Evolutionary conservation across 495 filamentous ascomycete species (phyloP).

Genomic region (Friedmanniomyces endolithicus): DNA sequence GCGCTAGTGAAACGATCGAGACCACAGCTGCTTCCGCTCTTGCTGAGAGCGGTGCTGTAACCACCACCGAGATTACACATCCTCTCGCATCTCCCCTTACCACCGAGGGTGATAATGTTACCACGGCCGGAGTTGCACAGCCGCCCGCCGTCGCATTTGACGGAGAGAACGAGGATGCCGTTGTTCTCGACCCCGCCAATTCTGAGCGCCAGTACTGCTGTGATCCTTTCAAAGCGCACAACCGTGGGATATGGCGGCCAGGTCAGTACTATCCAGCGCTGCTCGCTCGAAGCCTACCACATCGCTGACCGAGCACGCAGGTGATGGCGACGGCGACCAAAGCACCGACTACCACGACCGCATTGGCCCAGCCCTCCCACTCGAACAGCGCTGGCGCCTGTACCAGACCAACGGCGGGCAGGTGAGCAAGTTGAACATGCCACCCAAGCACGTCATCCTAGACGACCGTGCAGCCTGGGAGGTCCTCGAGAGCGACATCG

Average conservation of each 20-base stretch:
- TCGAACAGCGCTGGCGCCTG: conserved; percentile 15
- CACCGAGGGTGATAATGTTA: no score
- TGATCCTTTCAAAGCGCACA: not conserved
- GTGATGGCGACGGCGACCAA: conserved; percentile 14
- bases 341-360: conserved; percentile 10
- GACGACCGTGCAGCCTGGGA: conserved; percentile 24
- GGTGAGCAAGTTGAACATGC: conserved; percentile 18
- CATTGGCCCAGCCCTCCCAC: not conserved
- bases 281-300: not conserved
- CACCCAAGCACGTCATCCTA: conserved; percentile 25
- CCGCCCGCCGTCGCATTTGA: no score
- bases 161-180: not conserved
- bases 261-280: no score
- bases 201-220: conserved; percentile 7
- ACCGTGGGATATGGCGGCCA: conserved; percentile 15
- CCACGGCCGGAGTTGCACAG: no score
- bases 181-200: conserved; percentile 3
- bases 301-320: not conserved
- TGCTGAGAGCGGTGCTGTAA: no score
- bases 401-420: conserved; percentile 15
- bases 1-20: no score
- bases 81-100: no score
- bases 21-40: no score
- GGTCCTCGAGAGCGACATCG: conserved; percentile 14
- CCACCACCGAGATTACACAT: no score